phyloP scores from a whole-genome alignment of 2,329 filamentous ascomycete species.

The Sporothrix curviconia region DNA sequence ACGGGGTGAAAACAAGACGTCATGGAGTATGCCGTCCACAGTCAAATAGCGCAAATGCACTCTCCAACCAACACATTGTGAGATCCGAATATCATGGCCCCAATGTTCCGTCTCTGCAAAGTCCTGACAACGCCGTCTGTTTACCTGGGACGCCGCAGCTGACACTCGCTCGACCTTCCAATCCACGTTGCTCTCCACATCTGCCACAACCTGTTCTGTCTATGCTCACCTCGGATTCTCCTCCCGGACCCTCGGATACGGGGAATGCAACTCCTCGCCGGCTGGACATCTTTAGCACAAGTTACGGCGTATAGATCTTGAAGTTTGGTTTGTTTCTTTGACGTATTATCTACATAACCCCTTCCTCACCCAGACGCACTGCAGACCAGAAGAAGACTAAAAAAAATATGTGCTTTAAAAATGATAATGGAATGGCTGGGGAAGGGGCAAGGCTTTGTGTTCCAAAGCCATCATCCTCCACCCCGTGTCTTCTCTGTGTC shows the following conservation, averaged over 20 bases:
- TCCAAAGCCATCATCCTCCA: neutral
- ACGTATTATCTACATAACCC: neutral
- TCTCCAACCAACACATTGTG: neutral
- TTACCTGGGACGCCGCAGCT: conserved; percentile 5
- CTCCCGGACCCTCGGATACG: neutral
- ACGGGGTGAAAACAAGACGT: too few species aligned
- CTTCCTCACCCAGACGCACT: neutral
- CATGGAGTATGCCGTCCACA: too few species aligned
- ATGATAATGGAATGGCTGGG: neutral
- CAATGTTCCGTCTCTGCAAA: neutral
- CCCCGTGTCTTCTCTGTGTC: neutral
- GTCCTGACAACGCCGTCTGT: neutral
- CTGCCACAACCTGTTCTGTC: neutral
- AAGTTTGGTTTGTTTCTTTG: neutral
- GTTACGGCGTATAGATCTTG: neutral
- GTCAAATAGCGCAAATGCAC: too few species aligned
- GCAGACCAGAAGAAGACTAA: neutral
- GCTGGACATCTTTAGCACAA: neutral
- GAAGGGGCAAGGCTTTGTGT: neutral
- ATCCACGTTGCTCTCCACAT: neutral
- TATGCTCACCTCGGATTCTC: too few species aligned
- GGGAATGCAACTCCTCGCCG: neutral
- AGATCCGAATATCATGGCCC: neutral
- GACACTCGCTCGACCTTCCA: neutral
- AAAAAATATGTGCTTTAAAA: conserved; percentile 7